Percentiles rank a stretch among this genome's conserved stretches.
These are phyloP conservation scores for Fusarium avenaceum DNA, from an alignment of 2,329 filamentous ascomycete species.

Conservation along the genomic window DNA sequence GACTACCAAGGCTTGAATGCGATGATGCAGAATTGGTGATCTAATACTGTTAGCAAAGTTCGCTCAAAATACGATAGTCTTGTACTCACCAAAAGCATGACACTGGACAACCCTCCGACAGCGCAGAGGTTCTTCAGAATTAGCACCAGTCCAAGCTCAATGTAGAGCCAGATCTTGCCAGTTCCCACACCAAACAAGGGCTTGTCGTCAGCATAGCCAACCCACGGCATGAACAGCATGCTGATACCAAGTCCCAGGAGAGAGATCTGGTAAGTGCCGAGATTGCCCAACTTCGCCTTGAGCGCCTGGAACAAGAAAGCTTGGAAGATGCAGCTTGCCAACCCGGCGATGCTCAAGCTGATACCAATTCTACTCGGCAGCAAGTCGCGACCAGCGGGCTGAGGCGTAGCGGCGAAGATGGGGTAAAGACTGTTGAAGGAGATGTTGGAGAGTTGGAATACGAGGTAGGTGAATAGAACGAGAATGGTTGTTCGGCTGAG, in stretches of 20 bases:
- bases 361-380: conserved; percentile 86
- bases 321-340: conserved; percentile 91
- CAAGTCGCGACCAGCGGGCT: conserved; percentile 82
- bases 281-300: conserved; percentile 84
- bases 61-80: rapidly evolving
- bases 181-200: conserved; percentile 69
- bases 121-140: conserved; percentile 91
- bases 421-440: conserved; percentile 96
- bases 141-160: conserved; percentile 83
- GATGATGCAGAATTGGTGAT: conserved; percentile 95
- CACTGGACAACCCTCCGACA: conserved; percentile 90
- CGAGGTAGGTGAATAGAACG: conserved; percentile 85
- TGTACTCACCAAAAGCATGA: conserved; percentile 80
- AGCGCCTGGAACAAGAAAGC: conserved; percentile 85
- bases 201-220: conserved; percentile 78
- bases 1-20: conserved; percentile 84
- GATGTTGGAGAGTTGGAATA: conserved; percentile 95
- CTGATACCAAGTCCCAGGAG: conserved; percentile 84
- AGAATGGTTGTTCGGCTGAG: conserved; percentile 86
- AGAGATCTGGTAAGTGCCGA: conserved; percentile 83
- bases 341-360: conserved; percentile 84
- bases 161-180: conserved; percentile 79
- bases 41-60: conserved; percentile 57
- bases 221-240: conserved; percentile 90
- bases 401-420: conserved; percentile 83